Base-by-base conservation (phyloP, 2,329 filamentous ascomycete genomes). In the Aspergillus chevalieri region DNA sequence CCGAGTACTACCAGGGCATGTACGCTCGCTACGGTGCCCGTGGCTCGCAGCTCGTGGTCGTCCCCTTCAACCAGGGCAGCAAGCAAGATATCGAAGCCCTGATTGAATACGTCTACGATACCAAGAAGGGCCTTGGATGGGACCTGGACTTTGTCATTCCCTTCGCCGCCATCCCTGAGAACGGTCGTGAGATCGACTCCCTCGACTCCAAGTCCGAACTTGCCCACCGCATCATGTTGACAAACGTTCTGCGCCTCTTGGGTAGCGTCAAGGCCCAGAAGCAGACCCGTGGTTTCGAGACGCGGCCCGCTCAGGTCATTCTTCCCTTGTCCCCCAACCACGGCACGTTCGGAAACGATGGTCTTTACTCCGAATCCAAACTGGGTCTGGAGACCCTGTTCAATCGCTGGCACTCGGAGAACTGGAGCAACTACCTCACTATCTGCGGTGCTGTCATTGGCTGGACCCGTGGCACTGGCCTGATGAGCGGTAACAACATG, bases 1-100 rank as follows among this genome's bases (percentile, higher is more conserved):
- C 93, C 5, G 93, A 98, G 75, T 98, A 97, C 77, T 98, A 98
- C 75, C 93, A 98, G 74, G 85, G 89, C 50, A 97, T 98, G 87
- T 98, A 98, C 72, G 87, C 91, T 55, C 87, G 91, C 53, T 95
- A 87, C 64, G 93, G 93, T 64, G 89, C 89, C 53, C 87, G 89
- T 57, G 93, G 93, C 57, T 97, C 93, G 50, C 91, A 97, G 74
- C 85, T 98, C 49, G 89, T 98, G 38, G 93, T 98, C 48, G 94
- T 97, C 48, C 93, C 94, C 45, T 98, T 98, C 82, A 98, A 98
- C 73, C 91, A 96, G 71, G 93, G 92, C 56, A 97, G 92, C 77
- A 94, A 96, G 76, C 92, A 97, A 70, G 93, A 98, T 67, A 88
- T 96, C 33, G 89, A 97, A 70, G 90, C 90, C 43, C 80, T 98